Conservation (phyloP, 2,329 filamentous ascomycete species). For the Claviceps maximensis region DNA sequence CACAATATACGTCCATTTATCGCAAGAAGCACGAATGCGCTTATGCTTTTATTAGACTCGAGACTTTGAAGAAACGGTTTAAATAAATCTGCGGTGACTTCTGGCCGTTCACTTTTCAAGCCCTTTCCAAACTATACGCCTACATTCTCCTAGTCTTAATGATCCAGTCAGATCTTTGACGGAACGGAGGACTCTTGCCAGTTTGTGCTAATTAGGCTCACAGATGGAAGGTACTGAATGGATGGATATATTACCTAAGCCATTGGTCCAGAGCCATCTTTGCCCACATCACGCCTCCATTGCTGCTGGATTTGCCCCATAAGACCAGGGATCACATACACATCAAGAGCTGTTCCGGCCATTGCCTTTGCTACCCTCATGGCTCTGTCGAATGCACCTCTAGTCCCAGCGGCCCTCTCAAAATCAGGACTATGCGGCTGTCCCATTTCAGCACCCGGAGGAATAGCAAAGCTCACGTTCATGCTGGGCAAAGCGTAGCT, state of each 20-base stretch:
- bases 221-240: background rate
- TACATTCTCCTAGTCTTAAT: too few relatives aligned
- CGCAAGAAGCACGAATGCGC: too few relatives aligned
- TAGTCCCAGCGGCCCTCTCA: slow-evolving; percentile 34
- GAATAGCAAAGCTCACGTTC: slow-evolving; percentile 37
- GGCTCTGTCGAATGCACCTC: slow-evolving; percentile 26
- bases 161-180: too few relatives aligned
- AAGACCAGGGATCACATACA: slow-evolving; percentile 28
- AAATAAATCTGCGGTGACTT: too few relatives aligned
- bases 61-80: too few relatives aligned
- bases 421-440: slow-evolving; percentile 42
- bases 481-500: slow-evolving; percentile 44
- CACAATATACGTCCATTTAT: too few relatives aligned
- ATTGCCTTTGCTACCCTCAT: slow-evolving; percentile 34
- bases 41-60: too few relatives aligned
- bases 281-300: slow-evolving; percentile 4
- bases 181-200: too few relatives aligned
- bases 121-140: too few relatives aligned
- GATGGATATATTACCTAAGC: background rate
- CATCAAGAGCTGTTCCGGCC: slow-evolving; percentile 33
- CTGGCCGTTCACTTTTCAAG: too few relatives aligned
- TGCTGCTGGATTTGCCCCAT: slow-evolving; percentile 23
- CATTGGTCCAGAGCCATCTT: background rate
- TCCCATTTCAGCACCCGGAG: slow-evolving; percentile 17
- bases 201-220: background rate